A percentile compares a stretch with the other conserved stretches of the same genome.
Conservation (phyloP, 345 rosid species). For the Ricinus communis region DNA sequence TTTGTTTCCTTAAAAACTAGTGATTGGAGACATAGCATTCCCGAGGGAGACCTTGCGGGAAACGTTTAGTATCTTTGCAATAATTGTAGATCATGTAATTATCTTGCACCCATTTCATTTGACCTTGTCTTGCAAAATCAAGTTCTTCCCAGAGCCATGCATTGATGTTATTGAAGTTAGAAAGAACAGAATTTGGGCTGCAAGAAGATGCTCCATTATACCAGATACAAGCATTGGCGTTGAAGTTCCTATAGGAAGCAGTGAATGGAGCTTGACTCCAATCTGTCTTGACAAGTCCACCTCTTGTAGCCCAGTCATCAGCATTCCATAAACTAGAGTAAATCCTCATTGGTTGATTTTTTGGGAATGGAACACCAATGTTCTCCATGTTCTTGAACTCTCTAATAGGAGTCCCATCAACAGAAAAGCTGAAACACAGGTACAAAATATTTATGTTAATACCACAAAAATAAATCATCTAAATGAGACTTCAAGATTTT, state of each 20-base stretch:
- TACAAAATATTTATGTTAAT: too few species aligned
- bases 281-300: conserved; percentile 56
- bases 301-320: conserved; percentile 74
- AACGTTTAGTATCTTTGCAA: conserved; percentile 27
- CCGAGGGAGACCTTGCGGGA: conserved; percentile 34
- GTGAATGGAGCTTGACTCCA: conserved; percentile 66
- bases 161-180: conserved; percentile 9
- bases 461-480: too few species aligned
- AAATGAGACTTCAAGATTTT: too few species aligned
- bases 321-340: conserved; percentile 71
- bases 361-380: conserved; percentile 58
- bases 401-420: conserved; percentile 64
- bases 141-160: conserved; percentile 15
- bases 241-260: conserved; percentile 56
- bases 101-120: conserved; percentile 32
- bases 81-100: conserved; percentile 40
- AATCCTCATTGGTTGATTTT: conserved; percentile 58
- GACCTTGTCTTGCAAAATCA: conserved; percentile 15
- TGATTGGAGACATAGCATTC: conserved; percentile 29
- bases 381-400: conserved; percentile 76
- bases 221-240: conserved; percentile 23
- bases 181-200: background rate
- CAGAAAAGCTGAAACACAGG: conserved; percentile 40
- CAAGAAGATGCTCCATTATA: conserved; percentile 33
- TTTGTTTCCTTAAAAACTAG: background rate